phyloP scores from a whole-genome alignment of 805 yeast genomes.

The Nakazawaea siamensis region DNA sequence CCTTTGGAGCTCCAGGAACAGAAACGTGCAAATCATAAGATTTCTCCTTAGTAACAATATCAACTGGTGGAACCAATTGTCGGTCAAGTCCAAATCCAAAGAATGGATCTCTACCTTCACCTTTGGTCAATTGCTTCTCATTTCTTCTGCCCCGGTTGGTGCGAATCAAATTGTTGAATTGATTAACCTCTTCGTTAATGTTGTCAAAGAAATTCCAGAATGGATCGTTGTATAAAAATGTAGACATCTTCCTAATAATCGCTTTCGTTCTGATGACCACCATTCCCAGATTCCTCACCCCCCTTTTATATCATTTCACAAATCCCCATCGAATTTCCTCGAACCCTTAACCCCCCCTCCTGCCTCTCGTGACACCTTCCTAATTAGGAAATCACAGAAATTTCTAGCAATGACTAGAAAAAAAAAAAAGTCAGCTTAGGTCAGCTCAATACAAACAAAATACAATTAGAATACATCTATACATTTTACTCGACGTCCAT shows the following conservation, averaged over 20 bases:
- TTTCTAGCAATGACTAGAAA: too few relatives aligned
- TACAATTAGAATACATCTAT: too few relatives aligned
- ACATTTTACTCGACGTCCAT: slow-evolving; percentile 10
- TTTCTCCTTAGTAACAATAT: slow-evolving; percentile 34
- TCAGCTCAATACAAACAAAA: too few relatives aligned
- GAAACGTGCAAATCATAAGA: slow-evolving; percentile 33
- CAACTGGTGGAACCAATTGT: slow-evolving; percentile 33
- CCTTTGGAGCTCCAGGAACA: slow-evolving; percentile 39
- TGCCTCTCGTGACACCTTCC: too few relatives aligned
- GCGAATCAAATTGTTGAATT: slow-evolving; percentile 26
- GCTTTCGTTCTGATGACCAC: not conserved
- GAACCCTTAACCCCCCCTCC: too few relatives aligned
- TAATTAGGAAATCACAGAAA: too few relatives aligned
- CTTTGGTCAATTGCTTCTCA: not conserved
- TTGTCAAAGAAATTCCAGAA: slow-evolving; percentile 35
- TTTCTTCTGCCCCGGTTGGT: not conserved
- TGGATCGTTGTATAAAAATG: slow-evolving; percentile 25
- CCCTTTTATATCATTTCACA: too few relatives aligned
- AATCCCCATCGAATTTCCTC: too few relatives aligned
- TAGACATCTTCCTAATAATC: slow-evolving; percentile 6
- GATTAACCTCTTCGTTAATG: slow-evolving; percentile 32
- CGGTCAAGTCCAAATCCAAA: slow-evolving; percentile 10
- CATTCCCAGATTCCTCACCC: not conserved
- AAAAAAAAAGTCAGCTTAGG: too few relatives aligned
- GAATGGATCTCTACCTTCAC: slow-evolving; percentile 12